These are phyloP conservation scores for Pulicaria dysenterica DNA, from an alignment of 129 eudicot genomes.

Conservation along the genomic window DNA sequence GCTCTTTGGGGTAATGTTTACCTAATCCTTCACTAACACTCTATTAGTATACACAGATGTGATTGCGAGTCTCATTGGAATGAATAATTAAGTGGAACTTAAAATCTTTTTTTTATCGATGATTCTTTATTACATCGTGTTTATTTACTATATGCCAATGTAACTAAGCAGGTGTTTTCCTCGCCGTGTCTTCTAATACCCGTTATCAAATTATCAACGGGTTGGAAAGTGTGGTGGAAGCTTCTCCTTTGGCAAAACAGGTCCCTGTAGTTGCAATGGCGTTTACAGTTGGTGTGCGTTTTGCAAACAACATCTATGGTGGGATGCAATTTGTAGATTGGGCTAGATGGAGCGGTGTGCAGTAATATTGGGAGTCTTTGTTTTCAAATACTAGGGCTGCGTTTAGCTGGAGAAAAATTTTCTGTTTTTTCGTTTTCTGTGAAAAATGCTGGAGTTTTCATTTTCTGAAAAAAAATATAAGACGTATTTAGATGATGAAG, in stretches of 20 bases:
- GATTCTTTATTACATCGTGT: neutral
- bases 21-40: neutral
- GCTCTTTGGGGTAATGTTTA: slow-evolving; percentile 84
- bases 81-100: neutral
- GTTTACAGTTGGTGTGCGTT: slow-evolving; percentile 87
- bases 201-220: slow-evolving; percentile 95
- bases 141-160: neutral
- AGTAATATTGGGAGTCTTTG: slow-evolving; percentile 40
- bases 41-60: neutral
- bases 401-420: too few relatives aligned
- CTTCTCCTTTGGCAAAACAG: slow-evolving; percentile 73
- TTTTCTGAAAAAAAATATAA: too few relatives aligned
- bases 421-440: too few relatives aligned
- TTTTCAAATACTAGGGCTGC: slow-evolving; percentile 2
- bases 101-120: neutral
- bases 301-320: slow-evolving; percentile 91
- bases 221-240: slow-evolving; percentile 74
- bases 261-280: slow-evolving; percentile 88
- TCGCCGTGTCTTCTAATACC: slow-evolving; percentile 86
- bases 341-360: slow-evolving; percentile 96
- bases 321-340: slow-evolving; percentile 99
- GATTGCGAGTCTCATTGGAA: neutral
- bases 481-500: too few relatives aligned
- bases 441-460: too few relatives aligned
- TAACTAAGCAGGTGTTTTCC: slow-evolving; percentile 72